Conservation (phyloP, 257 asterid genomes). For the Przewalskia tangutica region DNA sequence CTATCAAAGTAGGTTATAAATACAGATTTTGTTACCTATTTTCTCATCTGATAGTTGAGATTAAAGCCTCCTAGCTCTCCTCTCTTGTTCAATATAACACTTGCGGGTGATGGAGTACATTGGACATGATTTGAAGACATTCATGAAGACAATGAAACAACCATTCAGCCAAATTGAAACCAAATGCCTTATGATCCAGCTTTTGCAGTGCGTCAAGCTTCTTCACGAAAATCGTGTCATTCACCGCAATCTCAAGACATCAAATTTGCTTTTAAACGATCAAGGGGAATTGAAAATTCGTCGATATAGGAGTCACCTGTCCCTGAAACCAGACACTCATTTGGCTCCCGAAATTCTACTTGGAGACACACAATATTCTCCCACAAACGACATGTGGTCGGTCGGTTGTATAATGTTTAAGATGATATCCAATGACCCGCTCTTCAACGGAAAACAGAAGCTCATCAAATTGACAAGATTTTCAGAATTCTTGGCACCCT, state of each 20-base stretch:
- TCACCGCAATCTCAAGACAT: constrained; percentile 73
- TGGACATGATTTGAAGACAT: constrained; percentile 73
- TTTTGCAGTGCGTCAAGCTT: constrained; percentile 55
- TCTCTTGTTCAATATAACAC: too few species aligned
- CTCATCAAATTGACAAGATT: constrained; percentile 67
- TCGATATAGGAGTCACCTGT: constrained; percentile 42
- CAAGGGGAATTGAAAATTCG: constrained; percentile 66
- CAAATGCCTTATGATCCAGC: constrained; percentile 79
- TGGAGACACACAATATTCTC: constrained; percentile 67
- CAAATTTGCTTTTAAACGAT: constrained; percentile 62
- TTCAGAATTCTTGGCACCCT: constrained; percentile 71
- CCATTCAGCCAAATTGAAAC: constrained; percentile 71
- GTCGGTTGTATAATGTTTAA: constrained; percentile 86
- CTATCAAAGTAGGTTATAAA: neutral
- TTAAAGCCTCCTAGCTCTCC: too few species aligned
- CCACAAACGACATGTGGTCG: constrained; percentile 90
- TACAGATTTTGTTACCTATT: neutral
- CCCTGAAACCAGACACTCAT: constrained; percentile 64
- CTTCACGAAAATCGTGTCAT: constrained; percentile 75
- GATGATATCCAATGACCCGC: constrained; percentile 46
- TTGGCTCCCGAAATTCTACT: constrained; percentile 81
- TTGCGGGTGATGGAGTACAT: constrained; percentile 50
- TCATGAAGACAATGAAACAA: constrained; percentile 62
- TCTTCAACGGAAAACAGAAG: constrained; percentile 58
- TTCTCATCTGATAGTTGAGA: too few species aligned